Conservation (phyloP, 768 basidiomycete species). For the Naganishia kalamii region DNA sequence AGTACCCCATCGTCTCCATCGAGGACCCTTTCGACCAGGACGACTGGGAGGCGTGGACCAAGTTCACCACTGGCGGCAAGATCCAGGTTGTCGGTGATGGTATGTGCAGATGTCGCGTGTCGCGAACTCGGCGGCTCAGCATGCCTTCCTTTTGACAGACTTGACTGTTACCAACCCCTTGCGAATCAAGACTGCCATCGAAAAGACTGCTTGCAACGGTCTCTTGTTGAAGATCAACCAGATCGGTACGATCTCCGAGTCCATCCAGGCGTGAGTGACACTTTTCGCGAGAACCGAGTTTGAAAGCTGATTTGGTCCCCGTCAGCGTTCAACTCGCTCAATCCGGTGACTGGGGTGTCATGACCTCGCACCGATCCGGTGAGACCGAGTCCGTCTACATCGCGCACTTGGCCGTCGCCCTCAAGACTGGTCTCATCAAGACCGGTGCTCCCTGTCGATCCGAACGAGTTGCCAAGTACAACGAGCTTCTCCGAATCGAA, state of each 20-base stretch:
- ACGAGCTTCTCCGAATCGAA: constrained; percentile 78
- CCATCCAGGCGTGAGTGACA: constrained; percentile 83
- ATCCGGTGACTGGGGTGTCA: constrained; percentile 96
- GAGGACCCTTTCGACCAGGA: constrained; percentile 98
- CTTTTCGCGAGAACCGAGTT: neutral
- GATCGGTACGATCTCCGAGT: constrained; percentile 97
- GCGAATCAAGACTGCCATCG: constrained; percentile 96
- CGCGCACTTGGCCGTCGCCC: constrained; percentile 88
- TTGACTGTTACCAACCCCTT: constrained; percentile 95
- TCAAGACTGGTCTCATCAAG: constrained; percentile 71
- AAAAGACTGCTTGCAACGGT: constrained; percentile 99
- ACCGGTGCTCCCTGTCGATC: constrained; percentile 93
- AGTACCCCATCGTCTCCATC: constrained; percentile 72
- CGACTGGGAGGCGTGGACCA: constrained; percentile 96
- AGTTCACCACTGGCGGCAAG: constrained; percentile 70
- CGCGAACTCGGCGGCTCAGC: constrained; percentile 16
- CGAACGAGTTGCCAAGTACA: constrained; percentile 76
- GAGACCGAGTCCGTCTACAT: constrained; percentile 98
- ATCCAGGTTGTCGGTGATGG: constrained; percentile 67
- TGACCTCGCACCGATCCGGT: constrained; percentile 98
- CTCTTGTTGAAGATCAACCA: constrained; percentile 98
- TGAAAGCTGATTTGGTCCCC: constrained; percentile 8
- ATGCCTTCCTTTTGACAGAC: constrained; percentile 49
- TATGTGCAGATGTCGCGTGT: neutral
- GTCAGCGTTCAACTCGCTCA: constrained; percentile 85